Evolutionary conservation across 176 grass and related monocot genomes (phyloP).

Genomic region (Paspalum notatum): DNA sequence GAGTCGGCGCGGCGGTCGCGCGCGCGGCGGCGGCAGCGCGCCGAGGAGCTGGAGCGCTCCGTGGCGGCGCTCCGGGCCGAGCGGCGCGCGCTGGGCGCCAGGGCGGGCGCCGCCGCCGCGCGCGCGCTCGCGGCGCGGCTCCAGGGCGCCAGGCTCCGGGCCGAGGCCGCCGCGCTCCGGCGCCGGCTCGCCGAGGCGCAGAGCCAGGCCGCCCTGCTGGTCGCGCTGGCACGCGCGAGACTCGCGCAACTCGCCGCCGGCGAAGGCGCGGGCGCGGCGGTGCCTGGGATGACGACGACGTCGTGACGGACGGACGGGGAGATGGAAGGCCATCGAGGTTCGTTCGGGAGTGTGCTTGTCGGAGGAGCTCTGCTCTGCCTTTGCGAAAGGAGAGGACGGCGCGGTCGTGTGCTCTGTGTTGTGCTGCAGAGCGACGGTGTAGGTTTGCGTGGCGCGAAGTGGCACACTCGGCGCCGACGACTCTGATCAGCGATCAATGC

Average conservation of each 20-base stretch:
- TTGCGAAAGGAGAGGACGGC: too few species aligned
- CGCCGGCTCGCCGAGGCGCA: slow-evolving; percentile 33
- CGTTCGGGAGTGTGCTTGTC: too few species aligned
- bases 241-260: not conserved
- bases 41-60: slow-evolving; percentile 44
- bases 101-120: not conserved
- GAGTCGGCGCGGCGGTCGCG: slow-evolving; percentile 71
- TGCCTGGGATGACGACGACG: too few species aligned
- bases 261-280: not conserved
- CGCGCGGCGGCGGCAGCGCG: slow-evolving; percentile 37
- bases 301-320: too few species aligned
- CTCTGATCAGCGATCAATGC: too few species aligned
- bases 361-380: too few species aligned
- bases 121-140: not conserved
- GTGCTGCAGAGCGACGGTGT: too few species aligned
- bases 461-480: too few species aligned
- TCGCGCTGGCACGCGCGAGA: slow-evolving; percentile 24
- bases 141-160: slow-evolving; percentile 41
- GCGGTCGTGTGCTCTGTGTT: too few species aligned
- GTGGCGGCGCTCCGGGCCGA: slow-evolving; percentile 21
- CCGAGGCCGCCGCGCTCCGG: slow-evolving; percentile 30
- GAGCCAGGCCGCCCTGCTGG: slow-evolving; percentile 22
- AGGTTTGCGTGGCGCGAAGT: too few species aligned
- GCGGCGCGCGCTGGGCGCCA: slow-evolving; percentile 20
- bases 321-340: too few species aligned